phyloP scores from a whole-genome alignment of 129 eudicot species.

The Rutidosis leptorrhynchoides region DNA sequence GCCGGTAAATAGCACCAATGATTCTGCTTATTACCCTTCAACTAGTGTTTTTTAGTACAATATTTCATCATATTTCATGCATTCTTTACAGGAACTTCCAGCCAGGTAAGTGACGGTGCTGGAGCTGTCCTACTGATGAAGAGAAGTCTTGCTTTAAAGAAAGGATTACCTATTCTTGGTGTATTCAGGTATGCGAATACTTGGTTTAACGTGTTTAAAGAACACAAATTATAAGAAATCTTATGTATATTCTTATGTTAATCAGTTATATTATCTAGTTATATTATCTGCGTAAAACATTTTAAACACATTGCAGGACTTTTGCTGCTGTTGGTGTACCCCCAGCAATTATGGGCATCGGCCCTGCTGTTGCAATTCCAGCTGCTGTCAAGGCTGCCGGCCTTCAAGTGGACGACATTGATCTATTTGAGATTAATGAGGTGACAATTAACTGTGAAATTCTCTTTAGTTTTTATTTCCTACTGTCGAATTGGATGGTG shows the following conservation, averaged over 20 bases:
- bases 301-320: slow-evolving; percentile 43
- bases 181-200: slow-evolving; percentile 53
- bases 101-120: slow-evolving; percentile 93
- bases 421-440: slow-evolving; percentile 96
- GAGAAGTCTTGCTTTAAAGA: slow-evolving; percentile 73
- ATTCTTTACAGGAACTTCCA: slow-evolving; percentile 33
- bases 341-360: slow-evolving; percentile 92
- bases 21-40: not conserved
- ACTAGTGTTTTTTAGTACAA: not conserved
- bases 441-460: slow-evolving; percentile 24
- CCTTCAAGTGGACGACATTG: slow-evolving; percentile 70
- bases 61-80: not conserved
- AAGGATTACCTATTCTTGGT: slow-evolving; percentile 84
- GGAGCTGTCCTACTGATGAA: slow-evolving; percentile 90
- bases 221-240: not conserved
- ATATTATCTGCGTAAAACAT: not conserved
- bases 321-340: slow-evolving; percentile 97
- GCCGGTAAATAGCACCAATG: slow-evolving; percentile 40
- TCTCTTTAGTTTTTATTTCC: not conserved
- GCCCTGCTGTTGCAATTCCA: slow-evolving; percentile 93
- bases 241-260: not conserved
- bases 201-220: not conserved
- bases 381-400: slow-evolving; percentile 97
- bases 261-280: not conserved
- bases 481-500: not conserved